Evolutionary conservation across 768 basidiomycete genomes (phyloP), one percentile per base, ranked within the genome.

Genomic region (Naganishia vaughanmartiniae): DNA sequence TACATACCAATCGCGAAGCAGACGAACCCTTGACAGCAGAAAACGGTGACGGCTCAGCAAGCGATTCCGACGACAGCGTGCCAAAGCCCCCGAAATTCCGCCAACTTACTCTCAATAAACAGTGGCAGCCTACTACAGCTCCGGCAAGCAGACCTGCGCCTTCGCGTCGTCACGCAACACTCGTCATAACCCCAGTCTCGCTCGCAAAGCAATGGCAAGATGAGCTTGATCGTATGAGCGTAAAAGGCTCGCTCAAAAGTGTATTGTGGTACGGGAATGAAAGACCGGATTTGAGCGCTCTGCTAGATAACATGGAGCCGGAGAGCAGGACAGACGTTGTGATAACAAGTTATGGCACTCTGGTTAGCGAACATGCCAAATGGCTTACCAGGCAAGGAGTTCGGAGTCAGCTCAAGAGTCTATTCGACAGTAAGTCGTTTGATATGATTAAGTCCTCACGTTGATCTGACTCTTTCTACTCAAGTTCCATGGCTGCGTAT

Each of bases 141-240:
- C 33, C 88, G 84, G 67, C 83, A 91, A 14, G 86, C 10, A 33
- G 66, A 68, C 14, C 72, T 71, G 58, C 76, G 58, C 60, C 60
- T 30, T 19, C 42, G 19, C 60, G 60, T 19, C 60, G 60, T 17
- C 72, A 77, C 24, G 90, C 90, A 0, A 97, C 94, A 4, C 83
- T 98, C 7, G 89, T 98, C 55, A 90, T 98, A 33, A 92, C 92
- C 17, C 95, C 95, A 0, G 91, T 94, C 6, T 93, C 92, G 12
- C 83, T 98, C 42, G 84, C 97, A 4, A 83, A 85, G n/a, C 95
- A 98, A 79, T 98, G 95, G 95, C 85, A 87, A n/a, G 88, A 90
- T 53, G 95, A 98, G 77, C 83, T 98, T n/a, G 83, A 87, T 75
- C 87, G 90, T n/a, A 91, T 90, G 39, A 90, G 90, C 73, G 87